Evolutionary conservation across 1,139 yeast genomes (phyloP), one percentile per base, ranked within the genome.

Genomic region (Yamadazyma diddensiae): DNA sequence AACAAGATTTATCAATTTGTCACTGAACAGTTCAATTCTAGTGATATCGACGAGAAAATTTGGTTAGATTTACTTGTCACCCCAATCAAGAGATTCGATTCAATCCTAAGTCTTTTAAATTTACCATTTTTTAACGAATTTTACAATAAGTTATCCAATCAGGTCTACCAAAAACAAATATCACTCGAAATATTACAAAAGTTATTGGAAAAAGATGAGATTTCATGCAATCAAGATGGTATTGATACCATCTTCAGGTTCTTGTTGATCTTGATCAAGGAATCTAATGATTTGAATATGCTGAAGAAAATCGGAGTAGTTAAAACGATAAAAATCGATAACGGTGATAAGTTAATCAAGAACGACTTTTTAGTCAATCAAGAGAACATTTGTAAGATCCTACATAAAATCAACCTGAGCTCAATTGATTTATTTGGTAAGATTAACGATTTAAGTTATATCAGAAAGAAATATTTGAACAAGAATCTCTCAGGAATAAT

Each of bases 351-450:
- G 15, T 48, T 52, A 26, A 46, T 65, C 2, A 50, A 66, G 0
- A 59, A 57, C 22, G 73, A 66, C 6, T 65, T 66, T 34, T 53
- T 76, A 17, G 56, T 62, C n/a, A 77, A 74, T 31, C 88, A 82
- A 48, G 84, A 84, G 43, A 77, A 74, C 37, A 57, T 90, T 10
- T 79, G 92, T 26, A 82, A 81, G 46, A 55, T 85, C n/a, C 62
- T 86, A 4, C 90, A 82, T 46, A 63, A 82, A 35, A 53, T 85
- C 15, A 37, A 40, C 21, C 68, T 69, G 39, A 65, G 67, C 42
- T 45, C 49, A 1, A 16, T 15, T 4, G 27, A 79, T 45, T 70
- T 77, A 5, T 65, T 65, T 39, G 62, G 65, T 15, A 77, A 74
- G 41, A 63, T 82, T 34, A 67, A 77, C 37, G 63, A 83, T 35